Percentiles rank a stretch among this genome's conserved stretches.
Conservation (phyloP, 805 yeast species). For the Pichia cabralensis region DNA sequence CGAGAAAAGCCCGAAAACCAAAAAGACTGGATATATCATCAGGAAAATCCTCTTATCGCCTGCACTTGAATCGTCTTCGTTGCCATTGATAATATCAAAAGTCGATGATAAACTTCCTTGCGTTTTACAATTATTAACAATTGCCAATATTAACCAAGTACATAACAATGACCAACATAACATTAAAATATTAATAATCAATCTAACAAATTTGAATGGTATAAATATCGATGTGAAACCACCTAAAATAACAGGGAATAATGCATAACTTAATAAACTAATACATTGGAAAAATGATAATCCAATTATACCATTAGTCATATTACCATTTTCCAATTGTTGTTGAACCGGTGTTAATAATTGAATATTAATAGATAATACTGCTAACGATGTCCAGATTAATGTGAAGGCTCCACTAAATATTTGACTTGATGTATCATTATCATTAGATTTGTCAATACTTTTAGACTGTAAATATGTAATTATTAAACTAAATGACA, state of each 20-base stretch:
- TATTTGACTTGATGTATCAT: conserved; percentile 32
- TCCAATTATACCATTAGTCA: conserved; percentile 26
- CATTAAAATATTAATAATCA: conserved; percentile 32
- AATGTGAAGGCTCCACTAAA: conserved; percentile 46
- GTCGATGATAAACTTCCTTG: conserved; percentile 11
- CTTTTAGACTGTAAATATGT: conserved; percentile 33
- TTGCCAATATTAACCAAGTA: conserved; percentile 40
- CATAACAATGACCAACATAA: conserved; percentile 44
- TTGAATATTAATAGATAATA: conserved; percentile 44
- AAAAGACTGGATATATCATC: conserved; percentile 43
- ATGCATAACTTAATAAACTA: conserved; percentile 44
- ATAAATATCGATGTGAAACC: conserved; percentile 35
- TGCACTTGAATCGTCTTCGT: conserved; percentile 30
- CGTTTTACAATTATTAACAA: conserved; percentile 27
- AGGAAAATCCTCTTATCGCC: conserved; percentile 44
- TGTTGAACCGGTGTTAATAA: conserved; percentile 39
- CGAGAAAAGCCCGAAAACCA: conserved; percentile 41
- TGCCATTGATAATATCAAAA: too few species aligned
- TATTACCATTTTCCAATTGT: conserved; percentile 18
- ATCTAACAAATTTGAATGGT: conserved; percentile 33
- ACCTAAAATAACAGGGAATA: conserved; percentile 45
- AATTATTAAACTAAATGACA: conserved; percentile 37
- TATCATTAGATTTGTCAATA: conserved; percentile 11
- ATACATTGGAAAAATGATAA: conserved; percentile 46
- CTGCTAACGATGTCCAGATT: conserved; percentile 39